These are phyloP conservation scores for Chlorella sorokiniana DNA, from an alignment of 139 green algal species.

Conservation along the genomic window DNA sequence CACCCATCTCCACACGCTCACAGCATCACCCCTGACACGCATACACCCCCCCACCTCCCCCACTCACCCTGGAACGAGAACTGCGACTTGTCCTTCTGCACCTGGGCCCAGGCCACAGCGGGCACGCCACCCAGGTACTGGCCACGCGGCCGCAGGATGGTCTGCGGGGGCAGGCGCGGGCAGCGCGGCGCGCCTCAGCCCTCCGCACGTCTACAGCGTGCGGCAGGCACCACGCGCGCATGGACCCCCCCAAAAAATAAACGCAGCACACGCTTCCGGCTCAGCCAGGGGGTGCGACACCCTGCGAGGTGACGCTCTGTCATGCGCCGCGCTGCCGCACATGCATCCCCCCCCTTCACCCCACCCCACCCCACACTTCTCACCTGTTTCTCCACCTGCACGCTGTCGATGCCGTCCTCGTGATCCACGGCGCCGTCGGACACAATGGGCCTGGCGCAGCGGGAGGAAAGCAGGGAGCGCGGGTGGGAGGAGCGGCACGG, in stretches of 20 bases:
- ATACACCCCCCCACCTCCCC: background rate
- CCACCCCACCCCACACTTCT: too few species aligned
- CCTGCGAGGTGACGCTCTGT: too few species aligned
- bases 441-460: conserved; percentile 52
- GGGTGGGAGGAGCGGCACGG: background rate
- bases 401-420: conserved; percentile 73
- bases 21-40: background rate
- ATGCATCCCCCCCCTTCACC: too few species aligned
- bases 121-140: conserved; percentile 56
- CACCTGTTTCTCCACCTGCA: conserved; percentile 65
- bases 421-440: conserved; percentile 76
- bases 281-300: too few species aligned
- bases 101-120: conserved; percentile 52
- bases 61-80: conserved; percentile 42
- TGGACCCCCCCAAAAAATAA: too few species aligned
- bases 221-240: too few species aligned
- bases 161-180: background rate
- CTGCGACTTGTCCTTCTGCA: conserved; percentile 83
- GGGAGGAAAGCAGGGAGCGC: background rate
- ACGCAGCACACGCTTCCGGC: too few species aligned
- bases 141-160: conserved; percentile 46
- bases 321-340: background rate
- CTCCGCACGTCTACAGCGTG: too few species aligned
- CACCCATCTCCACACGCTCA: too few species aligned
- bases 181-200: too few species aligned